Evolutionary conservation across 257 asterid genomes (phyloP).

Genomic region (Jacaranda copaia): DNA sequence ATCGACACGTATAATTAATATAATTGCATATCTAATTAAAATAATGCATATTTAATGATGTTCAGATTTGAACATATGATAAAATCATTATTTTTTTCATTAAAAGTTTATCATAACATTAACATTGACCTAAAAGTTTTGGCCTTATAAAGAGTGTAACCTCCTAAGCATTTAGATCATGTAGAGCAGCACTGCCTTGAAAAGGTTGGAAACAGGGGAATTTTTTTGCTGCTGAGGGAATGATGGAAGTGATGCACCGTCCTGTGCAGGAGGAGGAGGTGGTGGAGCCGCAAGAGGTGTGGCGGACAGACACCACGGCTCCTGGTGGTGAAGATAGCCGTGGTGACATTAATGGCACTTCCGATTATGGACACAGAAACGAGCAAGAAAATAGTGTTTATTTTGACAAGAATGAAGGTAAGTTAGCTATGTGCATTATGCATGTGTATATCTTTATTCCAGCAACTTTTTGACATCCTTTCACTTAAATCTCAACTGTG

Average conservation of each 20-base stretch:
- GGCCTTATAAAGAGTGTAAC: background rate
- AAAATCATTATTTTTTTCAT: too few species aligned
- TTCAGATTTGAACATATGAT: too few species aligned
- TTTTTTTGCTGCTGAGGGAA: slow-evolving; percentile 3
- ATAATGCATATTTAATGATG: too few species aligned
- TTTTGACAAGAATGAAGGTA: slow-evolving; percentile 51
- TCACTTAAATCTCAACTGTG: too few species aligned
- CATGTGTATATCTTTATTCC: too few species aligned
- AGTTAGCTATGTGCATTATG: background rate
- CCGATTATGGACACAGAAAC: too few species aligned
- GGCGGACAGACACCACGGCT: background rate
- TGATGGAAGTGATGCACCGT: slow-evolving; percentile 33
- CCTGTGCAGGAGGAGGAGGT: slow-evolving; percentile 29
- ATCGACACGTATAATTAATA: too few species aligned
- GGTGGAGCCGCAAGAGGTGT: slow-evolving; percentile 17
- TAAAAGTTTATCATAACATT: too few species aligned
- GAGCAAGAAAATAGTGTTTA: slow-evolving; percentile 31
- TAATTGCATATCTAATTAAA: too few species aligned
- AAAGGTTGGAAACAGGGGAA: background rate
- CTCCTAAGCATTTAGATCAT: slow-evolving; percentile 13
- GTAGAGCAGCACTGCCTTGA: background rate
- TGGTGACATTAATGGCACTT: background rate
- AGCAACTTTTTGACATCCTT: too few species aligned
- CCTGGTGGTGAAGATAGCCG: background rate
- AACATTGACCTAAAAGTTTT: too few species aligned